Percentiles rank a stretch among this genome's conserved stretches.
phyloP scores from a whole-genome alignment of 2,329 filamentous ascomycete species.

The Venturia carpophila region DNA sequence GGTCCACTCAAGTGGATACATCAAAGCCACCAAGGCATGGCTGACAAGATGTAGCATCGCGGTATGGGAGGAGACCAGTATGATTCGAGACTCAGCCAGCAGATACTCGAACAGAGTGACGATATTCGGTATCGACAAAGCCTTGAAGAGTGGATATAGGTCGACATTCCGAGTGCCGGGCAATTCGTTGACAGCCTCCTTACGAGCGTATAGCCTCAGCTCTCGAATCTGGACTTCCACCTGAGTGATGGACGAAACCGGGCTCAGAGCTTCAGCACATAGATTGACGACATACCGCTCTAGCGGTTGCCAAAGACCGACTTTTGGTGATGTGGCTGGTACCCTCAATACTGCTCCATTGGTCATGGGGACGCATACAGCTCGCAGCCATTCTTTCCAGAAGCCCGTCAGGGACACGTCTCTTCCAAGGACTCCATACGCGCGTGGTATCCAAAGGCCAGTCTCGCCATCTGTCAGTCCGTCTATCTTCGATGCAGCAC shows the following conservation, averaged over 20 bases:
- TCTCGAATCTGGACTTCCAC: constrained; percentile 88
- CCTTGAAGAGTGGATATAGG: constrained; percentile 85
- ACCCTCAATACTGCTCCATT: constrained; percentile 77
- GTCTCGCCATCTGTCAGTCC: constrained; percentile 92
- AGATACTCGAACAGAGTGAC: constrained; percentile 89
- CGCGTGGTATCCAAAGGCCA: constrained; percentile 88
- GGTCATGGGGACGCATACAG: constrained; percentile 90
- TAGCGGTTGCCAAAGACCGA: constrained; percentile 91
- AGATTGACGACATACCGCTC: constrained; percentile 96
- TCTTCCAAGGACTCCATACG: constrained; percentile 84
- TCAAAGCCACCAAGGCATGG: constrained; percentile 71
- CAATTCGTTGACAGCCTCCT: constrained; percentile 87
- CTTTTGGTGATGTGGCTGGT: constrained; percentile 77
- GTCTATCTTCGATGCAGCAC: constrained; percentile 93
- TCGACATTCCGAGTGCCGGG: constrained; percentile 88
- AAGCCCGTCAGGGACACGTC: constrained; percentile 79
- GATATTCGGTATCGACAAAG: constrained; percentile 84
- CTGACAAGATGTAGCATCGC: constrained; percentile 93
- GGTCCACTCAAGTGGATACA: constrained; percentile 89
- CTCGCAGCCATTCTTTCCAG: constrained; percentile 98
- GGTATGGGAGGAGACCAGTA: constrained; percentile 90
- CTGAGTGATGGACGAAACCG: constrained; percentile 88
- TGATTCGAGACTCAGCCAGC: constrained; percentile 87
- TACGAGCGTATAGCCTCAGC: constrained; percentile 81
- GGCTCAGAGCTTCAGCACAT: constrained; percentile 89